Conservation (phyloP, 2,329 filamentous ascomycete species). For the Rhinocladiella similis region DNA sequence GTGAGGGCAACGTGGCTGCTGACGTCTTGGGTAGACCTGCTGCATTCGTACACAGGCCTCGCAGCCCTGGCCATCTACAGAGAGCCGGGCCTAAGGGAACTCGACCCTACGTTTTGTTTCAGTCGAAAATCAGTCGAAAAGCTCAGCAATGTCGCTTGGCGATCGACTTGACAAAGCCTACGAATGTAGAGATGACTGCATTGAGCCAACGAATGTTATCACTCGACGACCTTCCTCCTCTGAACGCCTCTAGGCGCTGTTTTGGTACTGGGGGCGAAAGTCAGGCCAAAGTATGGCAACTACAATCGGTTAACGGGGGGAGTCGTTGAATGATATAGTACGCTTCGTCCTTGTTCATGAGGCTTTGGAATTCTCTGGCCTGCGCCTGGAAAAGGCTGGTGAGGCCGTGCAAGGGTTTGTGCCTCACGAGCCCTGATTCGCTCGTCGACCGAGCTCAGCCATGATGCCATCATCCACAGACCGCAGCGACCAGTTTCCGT, state of each 20-base stretch:
- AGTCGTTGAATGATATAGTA: no score
- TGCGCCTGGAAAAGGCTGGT: neutral
- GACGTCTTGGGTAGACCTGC: constrained; percentile 58
- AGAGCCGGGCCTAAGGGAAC: constrained; percentile 65
- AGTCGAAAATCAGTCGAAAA: constrained; percentile 52
- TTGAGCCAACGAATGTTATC: neutral
- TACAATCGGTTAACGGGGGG: no score
- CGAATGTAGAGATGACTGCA: neutral
- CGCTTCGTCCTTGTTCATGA: neutral
- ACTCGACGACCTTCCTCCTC: no score
- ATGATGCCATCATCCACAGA: neutral
- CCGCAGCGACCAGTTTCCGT: neutral
- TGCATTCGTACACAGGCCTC: constrained; percentile 86
- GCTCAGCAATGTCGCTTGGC: constrained; percentile 44
- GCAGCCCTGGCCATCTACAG: constrained; percentile 74
- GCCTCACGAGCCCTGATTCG: neutral
- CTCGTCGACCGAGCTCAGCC: neutral
- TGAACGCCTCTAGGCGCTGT: no score
- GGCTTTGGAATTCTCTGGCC: neutral
- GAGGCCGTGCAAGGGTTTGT: neutral
- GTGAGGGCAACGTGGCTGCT: neutral
- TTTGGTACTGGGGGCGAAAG: no score
- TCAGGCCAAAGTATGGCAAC: no score
- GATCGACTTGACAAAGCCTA: constrained; percentile 25
- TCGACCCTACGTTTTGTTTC: constrained; percentile 77